Conservation (phyloP, 2,329 filamentous ascomycete genomes). For the Bisporella sp. region DNA sequence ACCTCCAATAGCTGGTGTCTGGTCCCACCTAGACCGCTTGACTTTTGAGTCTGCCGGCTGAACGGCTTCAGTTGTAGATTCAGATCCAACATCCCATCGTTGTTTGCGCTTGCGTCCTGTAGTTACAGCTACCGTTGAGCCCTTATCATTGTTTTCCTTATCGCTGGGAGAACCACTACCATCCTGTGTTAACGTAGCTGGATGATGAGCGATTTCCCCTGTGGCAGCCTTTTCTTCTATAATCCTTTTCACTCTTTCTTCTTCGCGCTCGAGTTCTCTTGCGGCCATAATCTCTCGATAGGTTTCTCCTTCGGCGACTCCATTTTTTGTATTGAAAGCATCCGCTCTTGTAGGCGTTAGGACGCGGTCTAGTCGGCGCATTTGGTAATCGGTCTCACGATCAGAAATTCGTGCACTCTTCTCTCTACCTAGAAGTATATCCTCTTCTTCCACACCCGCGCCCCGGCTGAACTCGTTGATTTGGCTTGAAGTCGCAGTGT, state of each 20-base stretch:
- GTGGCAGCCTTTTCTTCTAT: conserved; percentile 66
- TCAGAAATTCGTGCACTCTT: conserved; percentile 86
- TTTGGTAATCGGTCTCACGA: conserved; percentile 96
- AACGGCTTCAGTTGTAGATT: conserved; percentile 42
- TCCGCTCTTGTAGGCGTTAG: conserved; percentile 82
- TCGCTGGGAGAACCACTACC: conserved; percentile 42
- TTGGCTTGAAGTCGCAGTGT: conserved; percentile 85
- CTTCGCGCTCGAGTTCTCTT: conserved; percentile 87
- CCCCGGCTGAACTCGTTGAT: conserved; percentile 91
- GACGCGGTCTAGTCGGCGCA: conserved; percentile 82
- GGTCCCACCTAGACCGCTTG: conserved; percentile 77
- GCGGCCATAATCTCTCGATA: conserved; percentile 89
- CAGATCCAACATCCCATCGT: conserved; percentile 80
- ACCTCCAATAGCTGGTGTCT: conserved; percentile 58
- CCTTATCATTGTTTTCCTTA: conserved; percentile 67
- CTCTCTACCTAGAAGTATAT: conserved; percentile 78
- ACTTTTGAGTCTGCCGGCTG: conserved; percentile 48
- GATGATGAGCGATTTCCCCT: conserved; percentile 53
- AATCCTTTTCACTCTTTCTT: conserved; percentile 73
- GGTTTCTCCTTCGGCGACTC: conserved; percentile 61
- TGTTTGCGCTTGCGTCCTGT: conserved; percentile 79
- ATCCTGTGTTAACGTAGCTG: conserved; percentile 64
- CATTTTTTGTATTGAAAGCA: conserved; percentile 69
- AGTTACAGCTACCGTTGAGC: conserved; percentile 55
- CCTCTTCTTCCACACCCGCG: conserved; percentile 82